A percentile compares a stretch with the other conserved stretches of the same genome.
These are phyloP conservation scores for Xylariaceae sp. DNA, from an alignment of 2,329 filamentous ascomycete species.

Conservation along the genomic window DNA sequence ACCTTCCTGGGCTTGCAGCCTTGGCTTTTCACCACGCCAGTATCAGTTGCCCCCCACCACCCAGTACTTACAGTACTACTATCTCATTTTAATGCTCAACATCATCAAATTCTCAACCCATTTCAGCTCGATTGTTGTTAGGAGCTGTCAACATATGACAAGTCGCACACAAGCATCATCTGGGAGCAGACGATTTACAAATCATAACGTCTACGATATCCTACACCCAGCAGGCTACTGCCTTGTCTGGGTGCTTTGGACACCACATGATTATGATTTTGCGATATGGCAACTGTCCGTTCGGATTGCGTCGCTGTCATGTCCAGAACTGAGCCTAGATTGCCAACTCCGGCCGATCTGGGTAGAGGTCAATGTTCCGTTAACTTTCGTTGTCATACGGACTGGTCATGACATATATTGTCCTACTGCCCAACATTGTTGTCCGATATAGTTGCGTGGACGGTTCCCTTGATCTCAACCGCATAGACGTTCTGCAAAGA, in stretches of 20 bases:
- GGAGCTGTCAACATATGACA: constrained; percentile 41
- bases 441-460: constrained; percentile 30
- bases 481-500: constrained; percentile 30
- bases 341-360: constrained; percentile 19
- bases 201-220: constrained; percentile 52
- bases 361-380: constrained; percentile 20
- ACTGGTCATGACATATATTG: constrained; percentile 22
- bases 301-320: constrained; percentile 20
- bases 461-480: constrained; percentile 28
- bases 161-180: constrained; percentile 45
- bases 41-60: not conserved
- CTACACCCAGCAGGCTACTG: constrained; percentile 48
- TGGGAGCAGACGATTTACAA: constrained; percentile 47
- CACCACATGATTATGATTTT: constrained; percentile 59
- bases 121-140: constrained; percentile 33
- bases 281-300: constrained; percentile 40
- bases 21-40: constrained; percentile 9
- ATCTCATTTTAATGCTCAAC: constrained; percentile 19
- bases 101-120: constrained; percentile 23
- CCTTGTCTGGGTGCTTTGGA: constrained; percentile 51
- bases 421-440: constrained; percentile 16
- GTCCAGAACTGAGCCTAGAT: constrained; percentile 18
- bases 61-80: constrained; percentile 12
- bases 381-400: constrained; percentile 21
- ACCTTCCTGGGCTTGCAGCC: not conserved